Evolutionary conservation across 805 yeast species (phyloP).

Genomic region (Yarrowia divulgata): DNA sequence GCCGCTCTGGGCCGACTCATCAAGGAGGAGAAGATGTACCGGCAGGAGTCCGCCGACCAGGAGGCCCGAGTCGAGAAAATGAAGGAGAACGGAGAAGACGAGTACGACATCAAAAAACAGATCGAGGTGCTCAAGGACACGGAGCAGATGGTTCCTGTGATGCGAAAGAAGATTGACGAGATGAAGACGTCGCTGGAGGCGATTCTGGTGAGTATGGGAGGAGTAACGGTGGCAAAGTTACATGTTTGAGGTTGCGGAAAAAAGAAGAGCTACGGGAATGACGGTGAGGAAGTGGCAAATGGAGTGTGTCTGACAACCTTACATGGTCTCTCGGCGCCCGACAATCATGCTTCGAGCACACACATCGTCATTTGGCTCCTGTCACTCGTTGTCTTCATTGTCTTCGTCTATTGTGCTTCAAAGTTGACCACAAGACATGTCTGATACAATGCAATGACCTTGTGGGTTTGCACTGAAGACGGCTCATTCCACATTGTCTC

Average conservation of each 20-base stretch:
- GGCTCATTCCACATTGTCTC: too few species aligned
- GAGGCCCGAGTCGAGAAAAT: constrained; percentile 57
- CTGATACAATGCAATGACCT: not conserved
- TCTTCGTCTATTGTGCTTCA: too few species aligned
- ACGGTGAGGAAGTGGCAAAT: too few species aligned
- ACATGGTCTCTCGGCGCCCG: too few species aligned
- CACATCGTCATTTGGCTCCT: too few species aligned
- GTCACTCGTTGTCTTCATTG: too few species aligned
- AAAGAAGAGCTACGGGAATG: too few species aligned
- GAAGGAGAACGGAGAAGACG: constrained; percentile 59
- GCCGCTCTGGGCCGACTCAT: constrained; percentile 71
- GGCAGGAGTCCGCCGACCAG: constrained; percentile 65
- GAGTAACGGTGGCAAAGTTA: too few species aligned
- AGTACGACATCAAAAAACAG: constrained; percentile 67
- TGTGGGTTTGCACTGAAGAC: too few species aligned
- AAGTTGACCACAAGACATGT: not conserved
- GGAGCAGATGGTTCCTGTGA: constrained; percentile 58
- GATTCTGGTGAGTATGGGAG: constrained; percentile 49
- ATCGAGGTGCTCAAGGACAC: constrained; percentile 62
- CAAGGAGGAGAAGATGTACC: constrained; percentile 70
- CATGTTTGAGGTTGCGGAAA: too few species aligned
- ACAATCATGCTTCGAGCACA: too few species aligned
- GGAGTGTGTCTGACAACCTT: too few species aligned
- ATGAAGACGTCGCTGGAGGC: constrained; percentile 53
- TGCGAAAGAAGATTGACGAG: constrained; percentile 55